phyloP scores from a whole-genome alignment of 1,284 basidiomycete genomes.

The Microbotryum saponariae region DNA sequence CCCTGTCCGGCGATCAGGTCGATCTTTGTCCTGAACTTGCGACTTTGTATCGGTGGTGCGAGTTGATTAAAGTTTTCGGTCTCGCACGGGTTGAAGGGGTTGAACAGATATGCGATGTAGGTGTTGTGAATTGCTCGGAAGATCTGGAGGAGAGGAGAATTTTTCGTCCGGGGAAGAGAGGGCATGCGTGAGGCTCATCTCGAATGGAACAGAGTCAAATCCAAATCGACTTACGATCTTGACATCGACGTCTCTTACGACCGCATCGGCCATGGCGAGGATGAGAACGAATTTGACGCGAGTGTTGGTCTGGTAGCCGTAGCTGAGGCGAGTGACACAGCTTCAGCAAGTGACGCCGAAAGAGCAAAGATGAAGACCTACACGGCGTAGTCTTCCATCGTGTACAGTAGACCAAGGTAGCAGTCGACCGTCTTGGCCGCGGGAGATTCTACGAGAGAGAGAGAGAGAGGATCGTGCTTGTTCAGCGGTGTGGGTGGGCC shows the following conservation, averaged over 20 bases:
- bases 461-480: background rate
- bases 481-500: no score
- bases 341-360: background rate
- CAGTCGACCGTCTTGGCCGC: constrained; percentile 36
- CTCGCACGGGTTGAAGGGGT: constrained; percentile 37
- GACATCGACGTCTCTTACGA: constrained; percentile 41
- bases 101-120: constrained; percentile 40
- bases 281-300: constrained; percentile 39
- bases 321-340: constrained; percentile 24
- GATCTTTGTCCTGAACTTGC: constrained; percentile 22
- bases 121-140: constrained; percentile 41
- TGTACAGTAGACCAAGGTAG: constrained; percentile 41
- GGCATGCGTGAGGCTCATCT: background rate
- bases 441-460: constrained; percentile 21
- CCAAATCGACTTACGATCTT: constrained; percentile 30
- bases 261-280: constrained; percentile 38
- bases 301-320: constrained; percentile 42
- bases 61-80: constrained; percentile 19
- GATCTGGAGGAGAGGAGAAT: constrained; percentile 27
- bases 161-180: constrained; percentile 37
- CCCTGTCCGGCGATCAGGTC: constrained; percentile 23
- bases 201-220: background rate
- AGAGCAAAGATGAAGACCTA: constrained; percentile 10
- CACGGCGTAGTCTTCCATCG: constrained; percentile 42
- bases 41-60: constrained; percentile 23